Percentiles rank a stretch among this genome's conserved stretches.
Conservation (phyloP, 2,329 filamentous ascomycete species). For the Torrubiella hemipterigena region DNA sequence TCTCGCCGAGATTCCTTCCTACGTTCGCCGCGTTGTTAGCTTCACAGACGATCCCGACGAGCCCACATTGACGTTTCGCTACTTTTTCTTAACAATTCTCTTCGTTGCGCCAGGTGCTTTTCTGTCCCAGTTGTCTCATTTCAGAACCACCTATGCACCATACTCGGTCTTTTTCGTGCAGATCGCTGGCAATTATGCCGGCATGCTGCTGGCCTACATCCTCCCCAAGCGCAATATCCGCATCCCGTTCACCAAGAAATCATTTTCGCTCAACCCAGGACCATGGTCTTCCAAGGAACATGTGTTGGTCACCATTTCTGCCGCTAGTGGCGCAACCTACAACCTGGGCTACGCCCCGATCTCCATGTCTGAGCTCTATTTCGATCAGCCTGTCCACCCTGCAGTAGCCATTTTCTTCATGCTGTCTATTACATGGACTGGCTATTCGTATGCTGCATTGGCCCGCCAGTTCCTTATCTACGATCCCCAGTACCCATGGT, state of each 20-base stretch:
- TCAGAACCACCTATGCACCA: constrained; percentile 42
- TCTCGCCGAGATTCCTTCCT: constrained; percentile 38
- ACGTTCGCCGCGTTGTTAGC: constrained; percentile 44
- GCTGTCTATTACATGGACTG: constrained; percentile 42
- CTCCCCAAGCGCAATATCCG: constrained; percentile 34
- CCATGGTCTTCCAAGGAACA: constrained; percentile 47
- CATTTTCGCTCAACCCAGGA: constrained; percentile 42
- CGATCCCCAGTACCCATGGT: constrained; percentile 36
- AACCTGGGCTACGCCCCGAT: constrained; percentile 40
- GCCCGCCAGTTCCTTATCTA: constrained; percentile 45
- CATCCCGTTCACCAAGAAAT: constrained; percentile 32
- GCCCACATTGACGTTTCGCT: constrained; percentile 47
- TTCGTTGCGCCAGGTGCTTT: constrained; percentile 47
- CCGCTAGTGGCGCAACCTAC: constrained; percentile 38
- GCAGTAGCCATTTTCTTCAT: constrained; percentile 48
- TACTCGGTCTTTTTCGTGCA: constrained; percentile 53
- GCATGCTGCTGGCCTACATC: constrained; percentile 36
- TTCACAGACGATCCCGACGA: constrained; percentile 43
- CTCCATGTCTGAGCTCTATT: constrained; percentile 43
- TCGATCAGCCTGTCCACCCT: constrained; percentile 36
- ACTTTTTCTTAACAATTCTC: constrained; percentile 40
- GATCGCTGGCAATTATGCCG: constrained; percentile 43
- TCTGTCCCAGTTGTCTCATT: constrained; percentile 42
- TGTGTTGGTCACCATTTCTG: constrained; percentile 42
- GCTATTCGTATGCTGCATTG: constrained; percentile 46